Conservation (phyloP, 2,329 filamentous ascomycete species). For the Elsinoe fawcettii region DNA sequence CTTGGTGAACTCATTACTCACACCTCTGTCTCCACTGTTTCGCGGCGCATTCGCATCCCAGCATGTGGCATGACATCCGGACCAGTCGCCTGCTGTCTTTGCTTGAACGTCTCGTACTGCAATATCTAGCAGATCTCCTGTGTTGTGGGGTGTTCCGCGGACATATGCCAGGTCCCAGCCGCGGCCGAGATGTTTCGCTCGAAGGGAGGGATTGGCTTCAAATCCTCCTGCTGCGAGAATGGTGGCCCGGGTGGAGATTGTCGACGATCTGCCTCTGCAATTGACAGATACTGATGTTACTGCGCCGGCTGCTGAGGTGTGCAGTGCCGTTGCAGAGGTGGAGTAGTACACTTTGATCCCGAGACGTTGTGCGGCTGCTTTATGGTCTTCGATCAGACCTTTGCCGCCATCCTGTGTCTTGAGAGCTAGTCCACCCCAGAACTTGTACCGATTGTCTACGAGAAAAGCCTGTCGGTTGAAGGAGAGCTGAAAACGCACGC, state of each 20-base stretch:
- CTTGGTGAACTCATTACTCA: slow-evolving; percentile 62
- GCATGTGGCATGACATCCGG: slow-evolving; percentile 56
- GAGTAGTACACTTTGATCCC: slow-evolving; percentile 43
- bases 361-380: slow-evolving; percentile 35
- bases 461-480: slow-evolving; percentile 52
- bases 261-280: slow-evolving; percentile 20
- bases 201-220: slow-evolving; percentile 52
- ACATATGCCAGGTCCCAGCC: slow-evolving; percentile 57
- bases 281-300: slow-evolving; percentile 31
- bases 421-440: slow-evolving; percentile 59
- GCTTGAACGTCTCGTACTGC: slow-evolving; percentile 46
- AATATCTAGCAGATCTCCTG: slow-evolving; percentile 49
- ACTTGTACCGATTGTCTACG: slow-evolving; percentile 53
- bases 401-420: slow-evolving; percentile 54
- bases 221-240: slow-evolving; percentile 57
- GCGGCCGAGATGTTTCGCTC: slow-evolving; percentile 48
- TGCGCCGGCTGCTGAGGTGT: slow-evolving; percentile 28
- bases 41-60: slow-evolving; percentile 58
- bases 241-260: slow-evolving; percentile 32
- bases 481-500: slow-evolving; percentile 42
- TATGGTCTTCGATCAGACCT: slow-evolving; percentile 47
- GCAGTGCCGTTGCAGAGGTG: slow-evolving; percentile 39
- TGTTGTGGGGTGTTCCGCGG: slow-evolving; percentile 58
- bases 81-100: slow-evolving; percentile 47
- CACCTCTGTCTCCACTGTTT: slow-evolving; percentile 47